Conservation (phyloP, 176 grass and related monocot species). For the Triticum aestivum region DNA sequence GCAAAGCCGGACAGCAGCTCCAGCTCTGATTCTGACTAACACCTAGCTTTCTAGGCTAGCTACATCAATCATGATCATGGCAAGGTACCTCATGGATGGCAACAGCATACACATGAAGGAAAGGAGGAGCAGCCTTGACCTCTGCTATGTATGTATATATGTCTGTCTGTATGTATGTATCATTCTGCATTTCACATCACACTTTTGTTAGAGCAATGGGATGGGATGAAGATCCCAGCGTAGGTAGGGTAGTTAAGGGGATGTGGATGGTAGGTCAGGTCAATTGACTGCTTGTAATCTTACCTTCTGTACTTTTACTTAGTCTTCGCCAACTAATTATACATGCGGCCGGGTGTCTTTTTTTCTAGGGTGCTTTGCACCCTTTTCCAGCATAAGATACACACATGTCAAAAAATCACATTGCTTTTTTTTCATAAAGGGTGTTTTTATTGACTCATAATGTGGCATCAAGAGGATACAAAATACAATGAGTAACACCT, state of each 20-base stretch:
- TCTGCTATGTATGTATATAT: background rate
- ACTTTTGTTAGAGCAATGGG: constrained; percentile 6
- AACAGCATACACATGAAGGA: background rate
- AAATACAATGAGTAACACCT: no score
- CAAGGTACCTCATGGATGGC: background rate
- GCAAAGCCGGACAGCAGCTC: constrained; percentile 30
- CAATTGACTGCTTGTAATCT: constrained; percentile 13
- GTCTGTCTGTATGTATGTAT: background rate
- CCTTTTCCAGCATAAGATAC: background rate
- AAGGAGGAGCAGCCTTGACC: background rate
- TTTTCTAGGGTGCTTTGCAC: background rate
- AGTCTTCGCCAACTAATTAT: background rate
- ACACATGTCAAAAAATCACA: background rate
- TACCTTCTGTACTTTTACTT: background rate
- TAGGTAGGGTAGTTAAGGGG: constrained; percentile 15
- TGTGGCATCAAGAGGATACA: no score
- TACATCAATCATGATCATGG: background rate
- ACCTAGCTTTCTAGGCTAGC: background rate
- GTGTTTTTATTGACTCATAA: no score
- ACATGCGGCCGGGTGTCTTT: background rate
- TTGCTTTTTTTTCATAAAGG: no score
- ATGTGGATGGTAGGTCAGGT: constrained; percentile 15
- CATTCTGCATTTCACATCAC: background rate
- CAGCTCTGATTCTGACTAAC: constrained; percentile 29
- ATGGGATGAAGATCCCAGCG: background rate